A percentile compares a stretch with the other conserved stretches of the same genome.
Evolutionary conservation across 257 asterid genomes (phyloP).

Genomic region (Ajuga chamaepitys): DNA sequence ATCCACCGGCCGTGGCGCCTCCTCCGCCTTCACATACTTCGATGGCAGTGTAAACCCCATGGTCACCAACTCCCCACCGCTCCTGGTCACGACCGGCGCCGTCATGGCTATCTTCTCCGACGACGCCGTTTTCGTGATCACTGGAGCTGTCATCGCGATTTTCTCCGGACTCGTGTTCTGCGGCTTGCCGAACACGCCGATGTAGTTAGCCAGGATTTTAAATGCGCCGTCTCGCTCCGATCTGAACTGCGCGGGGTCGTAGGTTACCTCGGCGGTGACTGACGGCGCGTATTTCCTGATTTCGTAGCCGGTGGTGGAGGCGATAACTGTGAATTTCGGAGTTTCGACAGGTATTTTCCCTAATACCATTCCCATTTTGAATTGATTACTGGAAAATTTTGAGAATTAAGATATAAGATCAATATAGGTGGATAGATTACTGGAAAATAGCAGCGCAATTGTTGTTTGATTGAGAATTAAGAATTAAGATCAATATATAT

Average conservation of each 20-base stretch:
- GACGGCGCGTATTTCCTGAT: constrained; percentile 60
- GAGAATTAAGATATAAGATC: too few relatives aligned
- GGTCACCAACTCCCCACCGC: constrained; percentile 45
- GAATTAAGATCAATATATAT: too few relatives aligned
- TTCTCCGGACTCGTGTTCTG: constrained; percentile 61
- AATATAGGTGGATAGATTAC: neutral
- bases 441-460: neutral
- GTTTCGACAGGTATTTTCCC: constrained; percentile 77
- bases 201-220: constrained; percentile 56
- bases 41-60: constrained; percentile 83
- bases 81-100: constrained; percentile 67
- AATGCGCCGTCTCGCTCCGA: constrained; percentile 83
- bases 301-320: constrained; percentile 58
- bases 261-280: constrained; percentile 73
- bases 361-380: constrained; percentile 56
- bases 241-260: constrained; percentile 52
- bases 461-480: too few relatives aligned
- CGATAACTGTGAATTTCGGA: constrained; percentile 45
- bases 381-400: neutral
- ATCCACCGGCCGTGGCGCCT: constrained; percentile 84
- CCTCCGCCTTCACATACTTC: constrained; percentile 54
- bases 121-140: constrained; percentile 51
- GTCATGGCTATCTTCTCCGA: constrained; percentile 72
- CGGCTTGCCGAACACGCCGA: constrained; percentile 76
- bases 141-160: constrained; percentile 81